phyloP scores from a whole-genome alignment of 179 eudicot genomes.

The Patellifolia procumbens region DNA sequence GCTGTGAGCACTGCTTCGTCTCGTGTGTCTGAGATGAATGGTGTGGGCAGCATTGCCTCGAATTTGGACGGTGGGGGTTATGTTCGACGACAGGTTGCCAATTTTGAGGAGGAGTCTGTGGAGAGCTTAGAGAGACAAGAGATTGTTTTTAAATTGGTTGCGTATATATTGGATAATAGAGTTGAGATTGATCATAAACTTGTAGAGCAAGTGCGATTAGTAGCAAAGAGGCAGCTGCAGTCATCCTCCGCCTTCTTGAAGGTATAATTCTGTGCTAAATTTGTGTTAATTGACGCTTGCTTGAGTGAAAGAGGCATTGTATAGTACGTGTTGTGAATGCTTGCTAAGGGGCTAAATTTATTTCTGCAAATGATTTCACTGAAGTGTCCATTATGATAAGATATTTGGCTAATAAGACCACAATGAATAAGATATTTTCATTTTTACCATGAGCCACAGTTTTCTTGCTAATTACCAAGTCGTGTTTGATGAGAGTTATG shows the following conservation, averaged over 20 bases:
- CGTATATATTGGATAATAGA: conserved; percentile 54
- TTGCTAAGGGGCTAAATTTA: neutral
- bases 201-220: conserved; percentile 68
- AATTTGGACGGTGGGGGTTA: conserved; percentile 39
- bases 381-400: neutral
- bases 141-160: conserved; percentile 68
- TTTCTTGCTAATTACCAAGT: neutral
- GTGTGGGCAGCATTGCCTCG: conserved; percentile 39
- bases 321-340: neutral
- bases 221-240: conserved; percentile 73
- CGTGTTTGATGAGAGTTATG: neutral
- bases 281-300: neutral
- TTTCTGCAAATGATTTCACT: neutral
- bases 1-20: conserved; percentile 45
- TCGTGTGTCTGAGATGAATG: conserved; percentile 55
- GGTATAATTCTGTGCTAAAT: conserved; percentile 39
- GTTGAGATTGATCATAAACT: conserved; percentile 54
- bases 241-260: conserved; percentile 70
- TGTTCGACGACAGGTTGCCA: conserved; percentile 40
- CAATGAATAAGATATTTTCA: neutral
- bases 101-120: conserved; percentile 76
- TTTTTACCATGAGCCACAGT: neutral
- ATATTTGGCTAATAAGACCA: neutral
- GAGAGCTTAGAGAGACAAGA: conserved; percentile 84
- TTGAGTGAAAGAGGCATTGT: neutral